phyloP scores from a whole-genome alignment of 2,329 filamentous ascomycete species.

The Trichoderma asperellum region DNA sequence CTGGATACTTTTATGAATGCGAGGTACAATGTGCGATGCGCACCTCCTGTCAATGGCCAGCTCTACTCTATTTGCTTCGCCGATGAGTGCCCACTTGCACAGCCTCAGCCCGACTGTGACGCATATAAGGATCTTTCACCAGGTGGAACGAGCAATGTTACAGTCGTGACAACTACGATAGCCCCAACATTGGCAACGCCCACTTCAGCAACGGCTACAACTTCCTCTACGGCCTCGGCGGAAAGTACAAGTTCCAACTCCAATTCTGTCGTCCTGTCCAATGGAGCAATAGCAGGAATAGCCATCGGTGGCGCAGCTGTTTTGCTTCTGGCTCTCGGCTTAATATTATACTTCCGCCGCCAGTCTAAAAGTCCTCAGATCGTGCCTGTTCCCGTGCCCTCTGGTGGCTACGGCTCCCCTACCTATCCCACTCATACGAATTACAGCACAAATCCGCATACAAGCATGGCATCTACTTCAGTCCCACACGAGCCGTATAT shows the following conservation, averaged over 20 bases:
- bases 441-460: constrained; percentile 25
- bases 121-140: constrained; percentile 35
- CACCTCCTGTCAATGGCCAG: constrained; percentile 33
- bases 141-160: constrained; percentile 30
- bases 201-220: not conserved
- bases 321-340: constrained; percentile 32
- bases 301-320: constrained; percentile 35
- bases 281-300: constrained; percentile 36
- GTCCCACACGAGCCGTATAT: constrained; percentile 28
- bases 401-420: constrained; percentile 18
- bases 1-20: constrained; percentile 35
- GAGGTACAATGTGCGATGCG: constrained; percentile 39
- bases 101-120: constrained; percentile 36
- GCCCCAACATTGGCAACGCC: not conserved
- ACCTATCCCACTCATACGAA: constrained; percentile 15
- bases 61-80: constrained; percentile 39
- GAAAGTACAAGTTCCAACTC: not conserved
- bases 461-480: constrained; percentile 18
- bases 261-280: constrained; percentile 18
- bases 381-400: constrained; percentile 21
- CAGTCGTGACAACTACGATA: constrained; percentile 25
- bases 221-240: not conserved
- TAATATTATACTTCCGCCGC: constrained; percentile 31
- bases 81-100: constrained; percentile 37
- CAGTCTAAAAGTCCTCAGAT: constrained; percentile 19